phyloP scores from a whole-genome alignment of 768 basidiomycete species.

The Agrocybe chaxingu region DNA sequence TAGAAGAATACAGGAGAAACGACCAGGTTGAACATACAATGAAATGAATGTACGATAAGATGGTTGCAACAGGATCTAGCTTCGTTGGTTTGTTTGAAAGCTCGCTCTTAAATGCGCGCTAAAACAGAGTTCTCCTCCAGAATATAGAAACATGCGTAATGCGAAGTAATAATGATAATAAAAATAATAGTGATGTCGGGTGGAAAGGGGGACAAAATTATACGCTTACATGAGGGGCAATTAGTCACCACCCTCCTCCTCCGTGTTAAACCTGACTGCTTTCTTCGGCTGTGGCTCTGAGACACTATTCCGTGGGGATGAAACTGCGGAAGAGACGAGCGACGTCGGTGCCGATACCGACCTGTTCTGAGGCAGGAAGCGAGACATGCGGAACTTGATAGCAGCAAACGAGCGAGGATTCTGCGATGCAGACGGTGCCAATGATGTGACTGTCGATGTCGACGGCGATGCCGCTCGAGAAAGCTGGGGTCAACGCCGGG shows the following conservation, averaged over 20 bases:
- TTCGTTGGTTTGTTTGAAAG: too few relatives aligned
- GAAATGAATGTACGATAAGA: background rate
- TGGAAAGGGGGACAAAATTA: background rate
- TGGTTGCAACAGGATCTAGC: background rate
- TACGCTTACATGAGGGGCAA: background rate
- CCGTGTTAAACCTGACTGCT: conserved; percentile 59
- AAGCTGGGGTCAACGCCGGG: conserved; percentile 26
- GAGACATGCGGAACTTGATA: conserved; percentile 48
- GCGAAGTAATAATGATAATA: conserved; percentile 12
- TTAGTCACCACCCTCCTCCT: conserved; percentile 24
- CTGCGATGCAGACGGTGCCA: conserved; percentile 26
- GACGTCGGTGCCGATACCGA: conserved; percentile 37
- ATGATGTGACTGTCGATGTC: conserved; percentile 47
- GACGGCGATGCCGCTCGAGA: conserved; percentile 44
- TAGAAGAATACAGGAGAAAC: background rate
- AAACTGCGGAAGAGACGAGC: conserved; percentile 24
- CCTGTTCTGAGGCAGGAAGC: conserved; percentile 43
- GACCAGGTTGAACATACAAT: background rate
- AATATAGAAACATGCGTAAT: conserved; percentile 1
- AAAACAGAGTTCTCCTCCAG: background rate
- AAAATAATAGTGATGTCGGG: conserved; percentile 2
- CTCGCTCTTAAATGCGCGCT: too few relatives aligned
- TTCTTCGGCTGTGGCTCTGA: conserved; percentile 44
- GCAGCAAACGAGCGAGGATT: conserved; percentile 30
- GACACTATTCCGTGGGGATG: conserved; percentile 37